Evolutionary conservation across 768 basidiomycete species (phyloP).

Genomic region (Russula lepida): DNA sequence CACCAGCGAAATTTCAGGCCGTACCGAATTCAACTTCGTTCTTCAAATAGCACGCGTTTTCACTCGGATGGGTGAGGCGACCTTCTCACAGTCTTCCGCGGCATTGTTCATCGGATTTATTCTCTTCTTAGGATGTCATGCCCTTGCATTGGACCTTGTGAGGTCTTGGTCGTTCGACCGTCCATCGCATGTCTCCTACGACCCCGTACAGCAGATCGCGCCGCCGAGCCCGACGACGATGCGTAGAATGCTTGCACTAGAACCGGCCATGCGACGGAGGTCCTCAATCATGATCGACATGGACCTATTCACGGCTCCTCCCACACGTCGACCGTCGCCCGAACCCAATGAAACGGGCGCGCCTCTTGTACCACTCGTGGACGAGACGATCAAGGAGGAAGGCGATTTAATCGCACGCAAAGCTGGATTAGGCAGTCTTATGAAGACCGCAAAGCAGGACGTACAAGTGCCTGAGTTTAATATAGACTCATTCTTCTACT

Average conservation of each 20-base stretch:
- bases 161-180: conserved; percentile 87
- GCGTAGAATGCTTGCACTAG: conserved; percentile 42
- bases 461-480: conserved; percentile 81
- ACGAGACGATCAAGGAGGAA: conserved; percentile 37
- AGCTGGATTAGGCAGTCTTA: conserved; percentile 70
- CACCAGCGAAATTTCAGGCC: conserved; percentile 81
- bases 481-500: conserved; percentile 67
- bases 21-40: conserved; percentile 91
- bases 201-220: conserved; percentile 22
- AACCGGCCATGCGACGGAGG: conserved; percentile 47
- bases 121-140: conserved; percentile 70
- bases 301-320: conserved; percentile 57
- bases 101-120: background rate
- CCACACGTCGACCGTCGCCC: conserved; percentile 49
- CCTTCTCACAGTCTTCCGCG: background rate
- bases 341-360: conserved; percentile 23
- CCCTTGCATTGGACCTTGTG: conserved; percentile 83
- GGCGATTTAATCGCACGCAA: conserved; percentile 56
- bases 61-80: conserved; percentile 78
- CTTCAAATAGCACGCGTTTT: conserved; percentile 91
- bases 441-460: conserved; percentile 89
- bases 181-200: conserved; percentile 41
- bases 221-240: conserved; percentile 38
- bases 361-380: conserved; percentile 19
- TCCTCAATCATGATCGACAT: conserved; percentile 87